Conservation (phyloP, 768 basidiomycete genomes). For the Dacryopinax primogenitus region DNA sequence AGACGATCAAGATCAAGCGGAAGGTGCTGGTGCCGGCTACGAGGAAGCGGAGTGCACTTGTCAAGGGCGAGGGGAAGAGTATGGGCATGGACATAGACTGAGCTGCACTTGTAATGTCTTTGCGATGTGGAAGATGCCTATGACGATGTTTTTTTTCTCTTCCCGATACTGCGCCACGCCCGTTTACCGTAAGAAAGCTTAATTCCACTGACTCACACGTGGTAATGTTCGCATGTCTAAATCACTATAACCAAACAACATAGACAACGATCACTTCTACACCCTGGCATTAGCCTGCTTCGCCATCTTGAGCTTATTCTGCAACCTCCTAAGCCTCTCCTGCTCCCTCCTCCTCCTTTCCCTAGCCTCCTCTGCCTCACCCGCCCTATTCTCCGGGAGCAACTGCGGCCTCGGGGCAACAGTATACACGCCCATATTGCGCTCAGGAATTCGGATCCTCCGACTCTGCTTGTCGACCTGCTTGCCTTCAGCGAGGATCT, state of each 20-base stretch:
- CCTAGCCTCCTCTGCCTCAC: conserved; percentile 12
- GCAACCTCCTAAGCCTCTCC: conserved; percentile 13
- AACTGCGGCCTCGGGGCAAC: conserved; percentile 46
- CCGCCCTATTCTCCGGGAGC: conserved; percentile 2
- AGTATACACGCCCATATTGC: conserved; percentile 62
- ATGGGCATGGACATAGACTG: conserved; percentile 62
- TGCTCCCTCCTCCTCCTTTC: conserved; percentile 15
- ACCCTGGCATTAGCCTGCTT: conserved; percentile 8
- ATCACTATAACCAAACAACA: not conserved
- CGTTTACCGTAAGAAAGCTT: not conserved
- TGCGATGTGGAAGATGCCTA: not conserved
- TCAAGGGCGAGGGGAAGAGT: conserved; percentile 69
- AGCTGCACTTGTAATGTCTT: not conserved
- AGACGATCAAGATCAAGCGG: conserved; percentile 63
- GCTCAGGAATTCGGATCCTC: conserved; percentile 69
- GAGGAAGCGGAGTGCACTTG: conserved; percentile 47
- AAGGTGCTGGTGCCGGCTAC: conserved; percentile 43
- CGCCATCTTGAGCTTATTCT: conserved; percentile 9
- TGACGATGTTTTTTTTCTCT: not conserved
- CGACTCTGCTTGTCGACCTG: conserved; percentile 21
- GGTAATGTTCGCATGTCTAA: not conserved
- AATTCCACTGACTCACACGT: too few relatives aligned
- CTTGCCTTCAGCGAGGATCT: not conserved
- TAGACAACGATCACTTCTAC: not conserved
- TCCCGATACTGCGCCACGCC: not conserved